Conservation (phyloP, 805 yeast species). For the Starmerella ratchasimensis region DNA sequence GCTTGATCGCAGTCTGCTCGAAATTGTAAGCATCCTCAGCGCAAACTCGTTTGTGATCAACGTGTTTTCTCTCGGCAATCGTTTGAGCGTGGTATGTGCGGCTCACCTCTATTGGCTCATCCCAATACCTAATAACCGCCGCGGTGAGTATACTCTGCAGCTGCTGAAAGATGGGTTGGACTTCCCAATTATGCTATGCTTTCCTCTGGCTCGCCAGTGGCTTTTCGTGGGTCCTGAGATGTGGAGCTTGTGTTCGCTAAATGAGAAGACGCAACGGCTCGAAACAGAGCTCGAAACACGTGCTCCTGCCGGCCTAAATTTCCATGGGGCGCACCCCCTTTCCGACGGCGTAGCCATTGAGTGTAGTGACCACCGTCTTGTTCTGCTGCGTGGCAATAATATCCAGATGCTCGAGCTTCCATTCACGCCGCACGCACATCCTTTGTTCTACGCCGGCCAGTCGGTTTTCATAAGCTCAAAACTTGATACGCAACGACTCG, state of each 20-base stretch:
- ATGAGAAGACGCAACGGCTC: neutral
- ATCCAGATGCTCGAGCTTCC: slow-evolving; percentile 10
- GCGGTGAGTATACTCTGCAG: neutral
- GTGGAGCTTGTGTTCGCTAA: slow-evolving; percentile 6
- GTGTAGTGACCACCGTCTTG: neutral
- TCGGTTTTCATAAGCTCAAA: slow-evolving; percentile 1
- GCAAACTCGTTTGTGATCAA: slow-evolving; percentile 5
- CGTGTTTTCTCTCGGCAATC: slow-evolving; percentile 1
- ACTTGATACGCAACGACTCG: neutral
- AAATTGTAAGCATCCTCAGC: neutral
- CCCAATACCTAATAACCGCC: neutral
- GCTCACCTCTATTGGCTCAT: slow-evolving; percentile 3
- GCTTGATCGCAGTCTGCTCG: slow-evolving; percentile 10
- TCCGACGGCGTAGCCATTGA: slow-evolving; percentile 4
- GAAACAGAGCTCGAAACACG: slow-evolving; percentile 9
- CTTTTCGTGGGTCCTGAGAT: slow-evolving; percentile 1
- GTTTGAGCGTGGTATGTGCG: slow-evolving; percentile 5
- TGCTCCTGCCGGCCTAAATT: slow-evolving; percentile 5
- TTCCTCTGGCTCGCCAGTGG: neutral
- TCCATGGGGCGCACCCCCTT: neutral
- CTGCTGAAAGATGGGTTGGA: neutral
- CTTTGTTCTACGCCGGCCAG: neutral
- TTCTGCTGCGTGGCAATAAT: slow-evolving; percentile 8
- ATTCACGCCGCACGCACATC: neutral
- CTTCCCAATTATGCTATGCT: slow-evolving; percentile 1